Percentiles rank a stretch among this genome's conserved stretches.
Conservation (phyloP, 2,329 filamentous ascomycete genomes). For the Xylaria hypoxylon region DNA sequence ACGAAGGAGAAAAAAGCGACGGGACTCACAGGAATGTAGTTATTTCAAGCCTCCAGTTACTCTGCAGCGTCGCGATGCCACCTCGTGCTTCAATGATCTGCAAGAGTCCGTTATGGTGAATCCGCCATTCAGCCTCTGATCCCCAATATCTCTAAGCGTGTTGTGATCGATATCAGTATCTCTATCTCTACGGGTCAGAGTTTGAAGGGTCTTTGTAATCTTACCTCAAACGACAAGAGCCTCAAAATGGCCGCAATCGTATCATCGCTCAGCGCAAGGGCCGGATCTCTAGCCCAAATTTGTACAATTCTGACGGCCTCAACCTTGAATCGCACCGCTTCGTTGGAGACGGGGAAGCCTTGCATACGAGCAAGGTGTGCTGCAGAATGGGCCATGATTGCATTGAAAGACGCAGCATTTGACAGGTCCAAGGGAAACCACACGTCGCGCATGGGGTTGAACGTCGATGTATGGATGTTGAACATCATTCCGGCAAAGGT, state of each 20-base stretch:
- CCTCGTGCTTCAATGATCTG: slow-evolving; percentile 52
- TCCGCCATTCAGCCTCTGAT: slow-evolving; percentile 49
- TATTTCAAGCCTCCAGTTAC: slow-evolving; percentile 48
- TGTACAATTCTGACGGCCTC: slow-evolving; percentile 53
- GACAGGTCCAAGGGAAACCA: slow-evolving; percentile 56
- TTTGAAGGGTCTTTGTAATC: neutral
- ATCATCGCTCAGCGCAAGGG: slow-evolving; percentile 51
- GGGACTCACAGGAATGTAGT: slow-evolving; percentile 47
- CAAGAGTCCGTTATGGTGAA: slow-evolving; percentile 50
- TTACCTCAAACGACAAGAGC: slow-evolving; percentile 51
- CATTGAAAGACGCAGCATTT: slow-evolving; percentile 56
- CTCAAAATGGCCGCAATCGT: slow-evolving; percentile 50
- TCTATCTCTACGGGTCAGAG: neutral
- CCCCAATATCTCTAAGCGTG: slow-evolving; percentile 49
- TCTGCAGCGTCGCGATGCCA: slow-evolving; percentile 47
- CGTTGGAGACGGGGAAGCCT: slow-evolving; percentile 43
- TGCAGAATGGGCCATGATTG: slow-evolving; percentile 56
- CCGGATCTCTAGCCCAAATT: slow-evolving; percentile 50
- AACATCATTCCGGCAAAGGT: slow-evolving; percentile 50
- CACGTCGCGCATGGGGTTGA: slow-evolving; percentile 52
- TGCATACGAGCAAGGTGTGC: slow-evolving; percentile 54
- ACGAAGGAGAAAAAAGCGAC: neutral
- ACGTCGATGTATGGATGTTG: slow-evolving; percentile 16
- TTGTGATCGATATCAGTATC: neutral
- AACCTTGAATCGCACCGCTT: slow-evolving; percentile 51